phyloP scores from a whole-genome alignment of 352 stramenopile genomes.

The Phytopythium kandeliae region DNA sequence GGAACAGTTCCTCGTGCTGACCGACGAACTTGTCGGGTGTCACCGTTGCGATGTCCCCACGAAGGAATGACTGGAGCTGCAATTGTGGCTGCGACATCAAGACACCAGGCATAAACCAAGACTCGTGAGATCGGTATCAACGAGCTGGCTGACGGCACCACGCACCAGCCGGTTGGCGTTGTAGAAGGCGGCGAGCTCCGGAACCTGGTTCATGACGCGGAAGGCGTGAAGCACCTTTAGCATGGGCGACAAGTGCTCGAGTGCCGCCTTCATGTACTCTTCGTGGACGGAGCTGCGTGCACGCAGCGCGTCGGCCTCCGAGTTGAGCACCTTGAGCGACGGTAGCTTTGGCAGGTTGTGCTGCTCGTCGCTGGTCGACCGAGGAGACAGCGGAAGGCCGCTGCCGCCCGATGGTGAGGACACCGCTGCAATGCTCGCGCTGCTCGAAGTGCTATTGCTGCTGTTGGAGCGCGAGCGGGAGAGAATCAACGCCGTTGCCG shows the following conservation, averaged over 20 bases:
- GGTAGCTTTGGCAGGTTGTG: conserved; percentile 27
- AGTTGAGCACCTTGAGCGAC: conserved; percentile 69
- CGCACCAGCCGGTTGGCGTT: conserved; percentile 72
- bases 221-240: conserved; percentile 72
- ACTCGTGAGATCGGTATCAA: too few relatives aligned
- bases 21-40: conserved; percentile 68
- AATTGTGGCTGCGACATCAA: conserved; percentile 47
- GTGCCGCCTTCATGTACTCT: conserved; percentile 64
- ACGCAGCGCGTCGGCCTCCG: conserved; percentile 47
- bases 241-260: conserved; percentile 59
- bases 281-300: conserved; percentile 60
- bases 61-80: conserved; percentile 67
- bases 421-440: background rate
- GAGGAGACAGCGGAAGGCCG: background rate
- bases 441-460: background rate
- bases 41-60: conserved; percentile 59
- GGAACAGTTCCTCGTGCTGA: conserved; percentile 77
- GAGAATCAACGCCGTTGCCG: too few relatives aligned
- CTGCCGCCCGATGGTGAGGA: background rate
- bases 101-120: too few relatives aligned
- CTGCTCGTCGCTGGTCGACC: conserved; percentile 2
- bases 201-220: conserved; percentile 63
- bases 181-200: conserved; percentile 69
- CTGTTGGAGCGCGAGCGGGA: background rate
- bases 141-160: background rate